A percentile compares a stretch with the other conserved stretches of the same genome.
Conservation (phyloP, 352 stramenopile genomes). For the Globisporangium nunn region DNA sequence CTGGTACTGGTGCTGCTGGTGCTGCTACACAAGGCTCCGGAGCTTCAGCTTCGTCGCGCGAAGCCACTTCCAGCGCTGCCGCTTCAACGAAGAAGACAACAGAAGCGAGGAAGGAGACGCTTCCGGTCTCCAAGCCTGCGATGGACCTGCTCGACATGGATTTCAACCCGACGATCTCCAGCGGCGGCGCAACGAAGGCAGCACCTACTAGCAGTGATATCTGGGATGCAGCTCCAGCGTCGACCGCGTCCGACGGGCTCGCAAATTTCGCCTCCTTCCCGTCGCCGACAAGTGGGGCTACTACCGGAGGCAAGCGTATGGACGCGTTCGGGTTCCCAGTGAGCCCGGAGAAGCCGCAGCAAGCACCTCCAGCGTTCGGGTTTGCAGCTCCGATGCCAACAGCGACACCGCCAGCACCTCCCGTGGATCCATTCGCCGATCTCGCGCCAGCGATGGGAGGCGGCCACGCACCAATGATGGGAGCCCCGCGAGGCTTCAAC, state of each 20-base stretch:
- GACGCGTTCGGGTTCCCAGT: conserved; percentile 49
- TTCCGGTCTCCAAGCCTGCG: conserved; percentile 20
- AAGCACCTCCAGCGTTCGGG: conserved; percentile 19
- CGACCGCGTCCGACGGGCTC: conserved; percentile 26
- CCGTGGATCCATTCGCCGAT: conserved; percentile 42
- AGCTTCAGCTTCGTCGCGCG: neutral
- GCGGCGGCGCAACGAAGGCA: conserved; percentile 11
- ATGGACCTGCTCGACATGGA: conserved; percentile 60
- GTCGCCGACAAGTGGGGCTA: conserved; percentile 17
- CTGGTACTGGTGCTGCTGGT: neutral
- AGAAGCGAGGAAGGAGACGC: conserved; percentile 46
- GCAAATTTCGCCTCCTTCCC: conserved; percentile 62
- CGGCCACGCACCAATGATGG: conserved; percentile 1
- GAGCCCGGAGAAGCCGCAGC: conserved; percentile 37
- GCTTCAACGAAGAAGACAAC: conserved; percentile 31
- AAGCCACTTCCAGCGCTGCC: neutral
- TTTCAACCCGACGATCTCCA: conserved; percentile 52
- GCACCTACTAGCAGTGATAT: conserved; percentile 12
- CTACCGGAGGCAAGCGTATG: conserved; percentile 20
- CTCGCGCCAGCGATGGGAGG: conserved; percentile 17
- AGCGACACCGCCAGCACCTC: conserved; percentile 10
- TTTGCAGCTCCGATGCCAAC: conserved; percentile 20
- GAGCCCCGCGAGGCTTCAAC: conserved; percentile 12
- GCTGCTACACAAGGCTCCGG: no score
- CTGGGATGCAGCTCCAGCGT: conserved; percentile 8